A percentile compares a stretch with the other conserved stretches of the same genome.
Conservation (phyloP, 108 stramenopile genomes). For the Cyclotella kingstonii region DNA sequence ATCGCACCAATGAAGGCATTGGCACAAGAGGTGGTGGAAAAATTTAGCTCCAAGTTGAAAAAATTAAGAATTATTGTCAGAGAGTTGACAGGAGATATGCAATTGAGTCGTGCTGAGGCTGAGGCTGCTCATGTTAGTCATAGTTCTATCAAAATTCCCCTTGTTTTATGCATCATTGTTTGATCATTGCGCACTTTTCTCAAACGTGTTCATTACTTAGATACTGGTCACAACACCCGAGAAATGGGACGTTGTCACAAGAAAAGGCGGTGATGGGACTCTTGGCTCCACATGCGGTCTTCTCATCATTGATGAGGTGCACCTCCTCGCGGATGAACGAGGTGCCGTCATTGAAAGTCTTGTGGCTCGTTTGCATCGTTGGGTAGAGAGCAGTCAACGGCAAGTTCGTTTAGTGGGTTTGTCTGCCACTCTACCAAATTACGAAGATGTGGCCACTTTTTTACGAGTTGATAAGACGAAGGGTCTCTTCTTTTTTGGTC, state of each 20-base stretch:
- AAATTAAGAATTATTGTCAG: conserved; percentile 82
- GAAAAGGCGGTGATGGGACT: conserved; percentile 88
- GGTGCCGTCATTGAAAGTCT: conserved; percentile 98
- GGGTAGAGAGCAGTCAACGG: conserved; percentile 91
- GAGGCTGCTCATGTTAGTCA: conserved; percentile 90
- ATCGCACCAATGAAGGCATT: conserved; percentile 99
- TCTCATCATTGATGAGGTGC: conserved; percentile 98
- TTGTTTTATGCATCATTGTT: conserved; percentile 54
- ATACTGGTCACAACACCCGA: conserved; percentile 83
- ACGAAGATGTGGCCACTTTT: conserved; percentile 88
- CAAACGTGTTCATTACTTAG: conserved; percentile 11
- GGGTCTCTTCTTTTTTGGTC: conserved; percentile 95
- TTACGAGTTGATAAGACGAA: conserved; percentile 75
- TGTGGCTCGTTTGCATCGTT: conserved; percentile 92
- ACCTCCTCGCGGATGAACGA: conserved; percentile 96
- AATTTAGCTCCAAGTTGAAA: conserved; percentile 91
- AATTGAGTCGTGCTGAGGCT: conserved; percentile 91
- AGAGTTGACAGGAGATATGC: conserved; percentile 99
- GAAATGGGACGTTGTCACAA: conserved; percentile 84
- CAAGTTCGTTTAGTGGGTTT: conserved; percentile 96
- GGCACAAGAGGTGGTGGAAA: conserved; percentile 98
- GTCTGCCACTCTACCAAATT: conserved; percentile 98
- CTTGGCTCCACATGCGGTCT: conserved; percentile 91
- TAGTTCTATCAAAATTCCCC: conserved; percentile 96
- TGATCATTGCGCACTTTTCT: no score